phyloP scores from a whole-genome alignment of 495 filamentous ascomycete genomes.

The Podospora appendiculata region DNA sequence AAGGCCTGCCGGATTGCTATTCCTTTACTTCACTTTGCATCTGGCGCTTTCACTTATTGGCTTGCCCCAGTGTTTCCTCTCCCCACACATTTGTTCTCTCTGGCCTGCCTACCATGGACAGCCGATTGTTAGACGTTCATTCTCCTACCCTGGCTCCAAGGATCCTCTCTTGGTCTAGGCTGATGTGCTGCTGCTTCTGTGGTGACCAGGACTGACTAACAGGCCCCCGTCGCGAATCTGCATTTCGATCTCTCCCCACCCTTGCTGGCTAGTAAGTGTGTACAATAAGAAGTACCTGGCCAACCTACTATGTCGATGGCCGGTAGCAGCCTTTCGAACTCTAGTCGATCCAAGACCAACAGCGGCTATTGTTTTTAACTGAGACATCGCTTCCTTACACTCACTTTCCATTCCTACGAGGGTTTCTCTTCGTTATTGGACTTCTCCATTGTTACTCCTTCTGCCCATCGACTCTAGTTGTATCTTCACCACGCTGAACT shows the following conservation, averaged over 20 bases:
- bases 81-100: conserved; percentile 1
- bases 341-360: conserved; percentile 1
- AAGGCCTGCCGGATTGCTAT: too few species aligned
- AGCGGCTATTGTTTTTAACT: conserved; percentile 6
- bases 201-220: background rate
- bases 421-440: background rate
- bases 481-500: too few species aligned
- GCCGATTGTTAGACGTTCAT: conserved; percentile 1
- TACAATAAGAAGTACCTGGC: background rate
- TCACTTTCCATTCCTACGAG: conserved; percentile 3
- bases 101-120: background rate
- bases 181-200: background rate
- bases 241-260: conserved; percentile 4
- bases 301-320: background rate
- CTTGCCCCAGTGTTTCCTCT: background rate
- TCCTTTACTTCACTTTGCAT: background rate
- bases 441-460: background rate
- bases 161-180: conserved; percentile 4
- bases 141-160: background rate
- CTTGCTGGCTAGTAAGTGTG: background rate
- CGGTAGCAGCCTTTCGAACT: background rate
- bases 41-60: background rate
- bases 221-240: background rate
- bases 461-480: background rate
- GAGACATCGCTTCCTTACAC: background rate